Evolutionary conservation across 441 rosid genomes (phyloP).

Genomic region (Gossypium aridum): DNA sequence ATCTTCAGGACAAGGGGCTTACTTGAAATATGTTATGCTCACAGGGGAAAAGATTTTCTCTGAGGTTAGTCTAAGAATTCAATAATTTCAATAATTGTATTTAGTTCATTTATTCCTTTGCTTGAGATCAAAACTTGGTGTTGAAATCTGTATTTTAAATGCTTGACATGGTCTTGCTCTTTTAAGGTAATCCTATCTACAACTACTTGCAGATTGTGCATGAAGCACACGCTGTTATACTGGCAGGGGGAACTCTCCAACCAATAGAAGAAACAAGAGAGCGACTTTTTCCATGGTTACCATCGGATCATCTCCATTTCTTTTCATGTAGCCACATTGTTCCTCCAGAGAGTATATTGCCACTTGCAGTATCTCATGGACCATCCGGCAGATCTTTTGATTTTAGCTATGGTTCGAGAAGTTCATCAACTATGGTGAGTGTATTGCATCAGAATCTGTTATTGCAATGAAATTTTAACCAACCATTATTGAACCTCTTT

Average conservation of each 20-base stretch:
- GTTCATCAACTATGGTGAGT: constrained; percentile 60
- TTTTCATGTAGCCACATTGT: constrained; percentile 90
- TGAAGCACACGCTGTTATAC: constrained; percentile 77
- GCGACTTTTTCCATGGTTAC: constrained; percentile 84
- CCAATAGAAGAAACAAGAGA: constrained; percentile 96
- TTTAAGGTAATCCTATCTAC: constrained; percentile 11
- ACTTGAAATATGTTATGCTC: constrained; percentile 84
- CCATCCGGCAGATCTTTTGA: constrained; percentile 80
- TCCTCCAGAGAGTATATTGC: constrained; percentile 78
- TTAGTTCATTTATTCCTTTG: background rate
- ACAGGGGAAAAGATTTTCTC: constrained; percentile 84
- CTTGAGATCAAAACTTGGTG: background rate
- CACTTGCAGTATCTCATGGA: constrained; percentile 74
- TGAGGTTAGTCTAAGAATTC: constrained; percentile 46
- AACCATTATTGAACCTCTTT: background rate
- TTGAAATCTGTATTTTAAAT: background rate
- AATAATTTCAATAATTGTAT: background rate
- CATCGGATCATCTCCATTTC: constrained; percentile 59
- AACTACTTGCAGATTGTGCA: constrained; percentile 54
- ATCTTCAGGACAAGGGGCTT: constrained; percentile 50
- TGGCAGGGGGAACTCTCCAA: constrained; percentile 97
- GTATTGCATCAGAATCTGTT: constrained; percentile 10
- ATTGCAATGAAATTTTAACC: background rate
- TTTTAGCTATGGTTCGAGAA: constrained; percentile 81
- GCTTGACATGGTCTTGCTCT: background rate